Evolutionary conservation across 108 stramenopile genomes (phyloP).

Genomic region (Skeletonema potamos): DNA sequence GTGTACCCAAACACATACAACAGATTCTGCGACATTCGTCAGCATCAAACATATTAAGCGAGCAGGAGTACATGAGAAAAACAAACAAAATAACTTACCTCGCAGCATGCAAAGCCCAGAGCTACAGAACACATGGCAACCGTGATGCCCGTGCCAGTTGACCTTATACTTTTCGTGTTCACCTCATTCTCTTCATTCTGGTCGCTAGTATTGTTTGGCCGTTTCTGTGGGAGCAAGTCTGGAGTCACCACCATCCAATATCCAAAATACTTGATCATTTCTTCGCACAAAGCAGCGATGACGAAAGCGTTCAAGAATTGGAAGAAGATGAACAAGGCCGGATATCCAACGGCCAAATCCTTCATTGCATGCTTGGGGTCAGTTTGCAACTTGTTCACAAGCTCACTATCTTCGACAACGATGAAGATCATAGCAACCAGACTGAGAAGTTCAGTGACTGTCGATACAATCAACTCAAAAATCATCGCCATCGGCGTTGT

Average conservation of each 20-base stretch:
- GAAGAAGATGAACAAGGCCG: constrained; percentile 23
- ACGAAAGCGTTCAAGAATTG: constrained; percentile 42
- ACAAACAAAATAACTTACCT: background rate
- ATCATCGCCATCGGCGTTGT: constrained; percentile 42
- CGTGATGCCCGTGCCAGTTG: constrained; percentile 38
- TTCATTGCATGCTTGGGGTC: constrained; percentile 36
- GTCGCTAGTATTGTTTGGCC: constrained; percentile 5
- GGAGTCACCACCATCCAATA: constrained; percentile 53
- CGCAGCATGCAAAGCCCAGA: constrained; percentile 53
- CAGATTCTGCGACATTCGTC: constrained; percentile 8
- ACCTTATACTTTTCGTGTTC: constrained; percentile 14
- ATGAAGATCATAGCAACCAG: constrained; percentile 3
- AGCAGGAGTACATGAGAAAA: too few relatives aligned
- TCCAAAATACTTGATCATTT: constrained; percentile 52
- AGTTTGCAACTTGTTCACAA: constrained; percentile 16
- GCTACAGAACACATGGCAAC: constrained; percentile 42
- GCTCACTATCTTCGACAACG: constrained; percentile 11
- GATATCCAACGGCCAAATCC: constrained; percentile 24
- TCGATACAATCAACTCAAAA: constrained; percentile 37
- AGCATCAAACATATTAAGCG: too few relatives aligned
- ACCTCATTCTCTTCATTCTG: background rate
- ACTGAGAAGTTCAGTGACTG: background rate
- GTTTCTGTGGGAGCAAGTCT: constrained; percentile 35
- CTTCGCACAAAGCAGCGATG: constrained; percentile 42
- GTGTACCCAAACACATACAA: constrained; percentile 44